Evolutionary conservation across 2,329 filamentous ascomycete genomes (phyloP), one percentile per base, ranked within the genome.

Genomic region (Aureobasidium lini): DNA sequence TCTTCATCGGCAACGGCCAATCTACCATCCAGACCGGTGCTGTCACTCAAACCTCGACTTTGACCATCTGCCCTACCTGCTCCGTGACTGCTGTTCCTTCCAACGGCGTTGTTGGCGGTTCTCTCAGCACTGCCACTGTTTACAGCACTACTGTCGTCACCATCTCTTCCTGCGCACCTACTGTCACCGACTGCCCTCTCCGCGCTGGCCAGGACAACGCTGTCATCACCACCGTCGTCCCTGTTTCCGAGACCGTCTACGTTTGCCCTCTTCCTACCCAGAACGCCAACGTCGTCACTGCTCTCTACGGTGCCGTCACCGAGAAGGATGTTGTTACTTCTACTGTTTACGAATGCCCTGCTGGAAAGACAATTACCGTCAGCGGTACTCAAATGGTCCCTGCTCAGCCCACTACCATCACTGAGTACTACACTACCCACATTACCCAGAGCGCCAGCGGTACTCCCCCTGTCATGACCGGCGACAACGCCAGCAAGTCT

Each of bases 321-420:
- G 57, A 43, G 23, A 36, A 31, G 43, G 39, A 43, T 23, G 39
- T 50, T 34, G 47, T 37, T 16, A 59, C 57, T 16, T 36, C 13
- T 37, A 59, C 57, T 40, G 46, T 72, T 23, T 71, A 68, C 39
- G 64, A 70, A 64, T 76, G 74, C 64, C 72, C 73, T 23, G 70
- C 67, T 31, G 53, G 52, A 10, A 15, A 43, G 29, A 59, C 57
- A 1, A 28, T 59, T 7, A 59, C 57, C 10, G 39, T 44, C 16
- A 18, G n/a, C 31, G 57, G 46, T 2, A 49, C 56, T 28, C 29
- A 44, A 11, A 58, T 43, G 34, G 56, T 49, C 23, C 44, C 44
- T n/a, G 34, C 44, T 42, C 36, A 59, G 56, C 13, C 59, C 18
- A 48, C 59, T 28, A 46, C 57, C 15, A 31, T 44, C 37, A 59